Conservation (phyloP, 148 eudicot species). For the Heliamphora exappendiculata region DNA sequence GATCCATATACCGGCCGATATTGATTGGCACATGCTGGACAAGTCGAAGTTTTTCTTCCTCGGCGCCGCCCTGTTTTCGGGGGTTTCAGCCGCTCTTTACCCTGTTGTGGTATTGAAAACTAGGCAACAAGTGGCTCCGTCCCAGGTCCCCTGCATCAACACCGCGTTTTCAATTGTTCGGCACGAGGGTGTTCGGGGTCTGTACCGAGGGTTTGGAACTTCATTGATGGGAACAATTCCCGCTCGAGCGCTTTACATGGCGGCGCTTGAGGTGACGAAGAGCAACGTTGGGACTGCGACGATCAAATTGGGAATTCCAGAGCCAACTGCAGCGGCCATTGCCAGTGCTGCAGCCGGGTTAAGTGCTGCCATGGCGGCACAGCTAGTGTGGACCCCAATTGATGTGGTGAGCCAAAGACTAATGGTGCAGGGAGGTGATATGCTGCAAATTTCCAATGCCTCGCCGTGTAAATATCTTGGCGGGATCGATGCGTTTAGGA, state of each 20-base stretch:
- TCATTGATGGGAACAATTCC: constrained; percentile 80
- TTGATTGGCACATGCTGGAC: constrained; percentile 90
- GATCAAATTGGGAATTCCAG: constrained; percentile 42
- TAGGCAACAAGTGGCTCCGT: constrained; percentile 63
- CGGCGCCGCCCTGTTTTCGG: constrained; percentile 82
- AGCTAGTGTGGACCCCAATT: constrained; percentile 90
- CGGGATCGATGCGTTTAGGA: constrained; percentile 75
- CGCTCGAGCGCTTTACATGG: constrained; percentile 78
- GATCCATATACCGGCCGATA: constrained; percentile 67
- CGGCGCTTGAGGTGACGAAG: constrained; percentile 80
- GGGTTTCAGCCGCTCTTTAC: constrained; percentile 66
- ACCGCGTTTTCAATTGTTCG: constrained; percentile 32
- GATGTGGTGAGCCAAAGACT: constrained; percentile 87
- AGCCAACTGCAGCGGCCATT: constrained; percentile 49
- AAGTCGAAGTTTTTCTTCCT: constrained; percentile 78
- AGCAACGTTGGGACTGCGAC: constrained; percentile 58
- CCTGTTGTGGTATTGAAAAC: constrained; percentile 80
- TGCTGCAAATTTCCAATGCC: no score
- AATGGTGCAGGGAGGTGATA: constrained; percentile 75
- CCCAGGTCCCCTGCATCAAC: constrained; percentile 30
- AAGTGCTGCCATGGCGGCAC: constrained; percentile 83
- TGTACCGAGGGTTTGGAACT: constrained; percentile 80
- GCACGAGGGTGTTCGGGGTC: constrained; percentile 52
- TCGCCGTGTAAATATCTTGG: constrained; percentile 36
- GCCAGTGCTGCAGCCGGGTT: constrained; percentile 81